Base-by-base conservation (phyloP, 2,329 filamentous ascomycete genomes). In the Pseudofabraea citricarpa region DNA sequence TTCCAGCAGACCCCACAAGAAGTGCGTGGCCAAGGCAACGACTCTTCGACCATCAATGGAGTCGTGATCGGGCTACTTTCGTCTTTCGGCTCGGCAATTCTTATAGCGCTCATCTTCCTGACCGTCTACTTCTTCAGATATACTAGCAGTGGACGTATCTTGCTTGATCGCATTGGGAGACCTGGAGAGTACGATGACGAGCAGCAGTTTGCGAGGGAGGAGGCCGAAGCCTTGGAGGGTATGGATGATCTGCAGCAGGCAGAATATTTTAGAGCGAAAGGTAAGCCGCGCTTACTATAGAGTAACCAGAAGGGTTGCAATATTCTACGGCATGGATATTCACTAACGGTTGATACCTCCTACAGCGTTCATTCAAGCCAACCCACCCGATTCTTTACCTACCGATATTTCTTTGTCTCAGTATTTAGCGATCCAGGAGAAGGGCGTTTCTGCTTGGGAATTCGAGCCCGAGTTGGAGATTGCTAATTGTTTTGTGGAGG, bases 391-490 rank as follows among this genome's bases (percentile, higher is more conserved):
- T 65, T 97, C 93, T 6, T 72, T 91, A 46, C 90, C 93, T 59
- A 97, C 93, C 54, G 93, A 98, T 62, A 98, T 98, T 52, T 97
- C 93, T 18, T 71, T 98, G 51, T 97, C 93, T 26, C 93, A 98
- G 64, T 97, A 95, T 64, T 77, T 98, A 46, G 93, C 93, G 32
- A 98, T 98, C 54, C 93, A 98, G 70, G 93, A 98, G 71, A 98
- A 98, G 66, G 93, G 93, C 40, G 91, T 98, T n/a, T 95, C 93
- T 5, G 93, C 93, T 6, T 98, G 93, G 93, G 93, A 98, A 65
- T 98, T 98, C 59, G 93, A 97, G 65, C 93, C 93, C n/a, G 93
- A 98, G 65, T 71, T 97, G 26, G 93, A 98, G 67, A 96, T 97
- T 55, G 93, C 93, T 54, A 97, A 97, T 67, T 98, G 93, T 66